Evolutionary conservation across 768 basidiomycete genomes (phyloP).

Genomic region (Tephrocybe sp.): DNA sequence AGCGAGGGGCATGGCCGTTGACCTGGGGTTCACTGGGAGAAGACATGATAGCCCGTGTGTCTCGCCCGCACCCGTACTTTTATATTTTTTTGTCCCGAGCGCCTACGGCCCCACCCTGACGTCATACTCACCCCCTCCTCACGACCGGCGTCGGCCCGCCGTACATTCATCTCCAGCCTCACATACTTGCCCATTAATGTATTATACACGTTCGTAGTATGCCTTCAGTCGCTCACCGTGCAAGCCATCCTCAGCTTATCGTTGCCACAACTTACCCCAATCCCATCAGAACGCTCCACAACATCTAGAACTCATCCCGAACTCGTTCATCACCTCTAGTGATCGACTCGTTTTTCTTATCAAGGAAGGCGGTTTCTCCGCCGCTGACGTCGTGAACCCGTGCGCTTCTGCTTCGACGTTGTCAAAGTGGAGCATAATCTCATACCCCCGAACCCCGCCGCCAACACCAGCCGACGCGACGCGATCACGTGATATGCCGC

Average conservation of each 20-base stretch:
- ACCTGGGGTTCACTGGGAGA: constrained; percentile 5
- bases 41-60: constrained; percentile 11
- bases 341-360: constrained; percentile 13
- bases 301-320: constrained; percentile 1
- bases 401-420: not conserved
- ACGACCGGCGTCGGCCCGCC: not conserved
- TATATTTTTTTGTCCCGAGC: not conserved
- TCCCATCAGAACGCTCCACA: constrained; percentile 4
- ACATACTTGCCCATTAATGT: not conserved
- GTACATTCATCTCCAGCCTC: not conserved
- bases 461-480: not conserved
- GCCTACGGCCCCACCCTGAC: constrained; percentile 11
- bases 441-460: not conserved
- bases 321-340: constrained; percentile 7
- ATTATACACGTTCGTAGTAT: not conserved
- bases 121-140: constrained; percentile 4
- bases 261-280: not conserved
- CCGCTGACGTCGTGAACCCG: not conserved
- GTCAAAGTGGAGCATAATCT: not conserved
- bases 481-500: constrained; percentile 4
- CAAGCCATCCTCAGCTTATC: not conserved
- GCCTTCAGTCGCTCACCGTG: not conserved
- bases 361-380: constrained; percentile 7
- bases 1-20: not conserved
- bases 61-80: constrained; percentile 4